Base-by-base conservation (phyloP, 257 asterid species). In the Osmanthus fragrans region DNA sequence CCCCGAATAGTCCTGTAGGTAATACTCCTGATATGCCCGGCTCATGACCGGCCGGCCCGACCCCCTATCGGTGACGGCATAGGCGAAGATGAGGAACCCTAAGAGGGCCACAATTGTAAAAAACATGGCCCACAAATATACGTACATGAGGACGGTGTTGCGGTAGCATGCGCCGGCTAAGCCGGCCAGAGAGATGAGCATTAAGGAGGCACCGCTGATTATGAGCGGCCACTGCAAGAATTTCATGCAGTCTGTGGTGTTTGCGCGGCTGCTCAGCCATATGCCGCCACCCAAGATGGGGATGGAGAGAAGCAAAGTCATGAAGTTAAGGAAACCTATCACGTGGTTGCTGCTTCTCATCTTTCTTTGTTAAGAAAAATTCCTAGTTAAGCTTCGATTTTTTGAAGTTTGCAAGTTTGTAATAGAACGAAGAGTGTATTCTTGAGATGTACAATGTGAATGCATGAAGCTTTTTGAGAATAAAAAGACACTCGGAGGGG, bases 181-280 rank as follows among this genome's bases (percentile, higher is more conserved):
- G 0, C 97, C 98, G 9, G 97, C 97, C n/a, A 92, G 85, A 4
- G 98, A 94, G 58, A 94, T 92, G 34, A 88, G 89, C 97, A 94
- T 90, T 60, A 92, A 86, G 12, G 98, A 78, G 5, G 82, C 74
- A 10, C 97, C 98, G 71, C 92, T 90, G 7, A 90, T 71, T 66
- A 94, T 85, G 36, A 94, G 47, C 3, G 98, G 98, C 97, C 98
- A 94, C 82, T 94, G 98, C 21, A 94, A 93, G 87, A 94, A 94
- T 80, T 75, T 80, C 83, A 94, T 70, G 76, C 98, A 94, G 79
- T 94, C 98, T 39, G 96, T 92, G 87, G 77, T 88, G 92, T 82
- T 90, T 25, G 98, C 97, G 32, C 93, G 92, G 87, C 88, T 88
- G 85, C 97, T 89, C 80, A 94, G 91, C 98, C 98, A 94, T 71